Conservation (phyloP, 805 yeast genomes). For the Candida boleticola region DNA sequence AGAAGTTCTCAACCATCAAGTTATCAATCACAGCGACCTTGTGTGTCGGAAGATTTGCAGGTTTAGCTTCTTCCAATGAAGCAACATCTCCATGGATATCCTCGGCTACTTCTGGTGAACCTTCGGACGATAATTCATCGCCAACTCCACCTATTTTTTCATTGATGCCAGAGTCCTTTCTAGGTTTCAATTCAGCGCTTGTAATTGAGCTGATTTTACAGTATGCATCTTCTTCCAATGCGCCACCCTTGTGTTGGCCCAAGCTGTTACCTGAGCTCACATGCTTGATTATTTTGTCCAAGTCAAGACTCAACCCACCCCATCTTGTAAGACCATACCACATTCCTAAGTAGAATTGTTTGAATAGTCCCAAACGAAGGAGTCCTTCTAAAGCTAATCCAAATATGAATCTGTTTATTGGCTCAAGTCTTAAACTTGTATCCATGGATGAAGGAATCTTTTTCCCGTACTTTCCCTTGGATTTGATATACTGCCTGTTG, state of each 20-base stretch:
- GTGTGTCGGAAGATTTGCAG: not conserved
- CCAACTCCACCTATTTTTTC: not conserved
- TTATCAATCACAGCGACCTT: constrained; percentile 20
- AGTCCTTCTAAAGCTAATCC: constrained; percentile 30
- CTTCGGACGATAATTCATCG: too few species aligned
- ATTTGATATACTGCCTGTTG: constrained; percentile 14
- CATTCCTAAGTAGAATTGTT: constrained; percentile 26
- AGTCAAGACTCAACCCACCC: constrained; percentile 28
- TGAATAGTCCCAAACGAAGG: constrained; percentile 25
- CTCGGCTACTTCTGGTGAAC: not conserved
- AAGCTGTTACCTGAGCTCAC: not conserved
- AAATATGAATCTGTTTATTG: constrained; percentile 32
- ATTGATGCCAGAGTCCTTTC: not conserved
- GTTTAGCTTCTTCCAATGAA: not conserved
- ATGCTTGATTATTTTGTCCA: not conserved
- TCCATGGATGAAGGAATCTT: constrained; percentile 9
- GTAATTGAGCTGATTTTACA: not conserved
- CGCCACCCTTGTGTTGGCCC: not conserved
- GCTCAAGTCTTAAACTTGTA: constrained; percentile 6
- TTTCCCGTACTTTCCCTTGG: constrained; percentile 21
- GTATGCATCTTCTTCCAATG: constrained; percentile 2
- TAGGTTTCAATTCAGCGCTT: not conserved
- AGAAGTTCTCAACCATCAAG: constrained; percentile 30
- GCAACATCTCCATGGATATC: not conserved
- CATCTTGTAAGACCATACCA: constrained; percentile 34